Percentiles rank a stretch among this genome's conserved stretches.
Evolutionary conservation across 441 rosid species (phyloP).

Genomic region (Adansonia madagascariensis): DNA sequence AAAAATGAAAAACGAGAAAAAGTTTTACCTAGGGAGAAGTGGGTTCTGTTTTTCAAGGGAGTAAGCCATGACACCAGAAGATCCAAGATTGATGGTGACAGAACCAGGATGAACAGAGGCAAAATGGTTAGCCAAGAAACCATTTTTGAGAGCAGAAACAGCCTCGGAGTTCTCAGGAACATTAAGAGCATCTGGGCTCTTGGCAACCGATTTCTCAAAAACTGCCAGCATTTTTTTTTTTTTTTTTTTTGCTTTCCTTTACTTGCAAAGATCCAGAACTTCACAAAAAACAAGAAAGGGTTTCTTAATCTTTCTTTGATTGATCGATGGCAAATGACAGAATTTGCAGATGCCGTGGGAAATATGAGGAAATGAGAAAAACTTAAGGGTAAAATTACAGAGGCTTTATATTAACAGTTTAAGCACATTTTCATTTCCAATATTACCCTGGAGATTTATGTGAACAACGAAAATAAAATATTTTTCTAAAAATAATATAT

Average conservation of each 20-base stretch:
- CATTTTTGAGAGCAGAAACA: slow-evolving; percentile 64
- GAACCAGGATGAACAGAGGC: slow-evolving; percentile 53
- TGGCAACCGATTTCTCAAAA: slow-evolving; percentile 81
- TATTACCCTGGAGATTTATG: slow-evolving; percentile 24
- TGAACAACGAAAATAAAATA: no score
- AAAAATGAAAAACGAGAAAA: not conserved
- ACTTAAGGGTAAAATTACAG: not conserved
- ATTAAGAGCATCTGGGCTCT: slow-evolving; percentile 81
- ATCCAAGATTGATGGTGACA: slow-evolving; percentile 72
- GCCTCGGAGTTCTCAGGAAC: slow-evolving; percentile 49
- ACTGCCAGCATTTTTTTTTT: slow-evolving; percentile 70
- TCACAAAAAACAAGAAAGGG: not conserved
- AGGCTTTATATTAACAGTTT: slow-evolving; percentile 7
- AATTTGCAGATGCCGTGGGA: not conserved
- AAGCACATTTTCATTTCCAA: not conserved
- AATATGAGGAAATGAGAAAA: not conserved
- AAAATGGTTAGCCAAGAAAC: slow-evolving; percentile 64
- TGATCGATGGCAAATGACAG: not conserved
- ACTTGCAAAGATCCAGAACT: slow-evolving; percentile 10
- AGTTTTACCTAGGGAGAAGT: slow-evolving; percentile 72
- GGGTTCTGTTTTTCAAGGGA: slow-evolving; percentile 74
- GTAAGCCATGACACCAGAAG: slow-evolving; percentile 77
- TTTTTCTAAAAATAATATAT: no score
- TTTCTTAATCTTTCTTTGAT: not conserved
- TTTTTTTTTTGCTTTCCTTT: not conserved